These are phyloP conservation scores for Carex myosuroides DNA, from an alignment of 176 grass and related monocot species.

Conservation along the genomic window DNA sequence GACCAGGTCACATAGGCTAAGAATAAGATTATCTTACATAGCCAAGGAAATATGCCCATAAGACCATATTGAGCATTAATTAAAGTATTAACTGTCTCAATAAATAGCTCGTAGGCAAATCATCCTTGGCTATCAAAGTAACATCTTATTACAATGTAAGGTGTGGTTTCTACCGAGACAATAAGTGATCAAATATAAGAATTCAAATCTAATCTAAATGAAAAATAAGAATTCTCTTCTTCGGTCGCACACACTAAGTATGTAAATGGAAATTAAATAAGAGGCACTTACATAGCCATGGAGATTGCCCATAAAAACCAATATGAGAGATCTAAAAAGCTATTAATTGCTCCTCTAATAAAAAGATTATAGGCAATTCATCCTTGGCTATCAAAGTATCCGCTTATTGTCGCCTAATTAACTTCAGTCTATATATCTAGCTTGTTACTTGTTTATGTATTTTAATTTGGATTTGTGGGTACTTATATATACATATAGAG, in stretches of 20 bases:
- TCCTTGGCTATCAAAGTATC: slow-evolving; percentile 28
- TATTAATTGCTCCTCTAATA: neutral
- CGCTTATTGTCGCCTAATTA: neutral
- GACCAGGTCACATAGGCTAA: neutral
- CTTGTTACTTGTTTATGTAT: neutral
- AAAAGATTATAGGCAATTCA: slow-evolving; percentile 14
- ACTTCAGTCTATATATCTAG: neutral
- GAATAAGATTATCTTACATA: neutral
- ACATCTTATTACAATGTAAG: neutral
- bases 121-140: slow-evolving; percentile 10
- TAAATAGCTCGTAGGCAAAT: neutral
- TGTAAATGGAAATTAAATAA: slow-evolving; percentile 2
- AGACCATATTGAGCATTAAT: neutral
- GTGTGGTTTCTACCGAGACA: neutral
- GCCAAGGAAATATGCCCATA: neutral
- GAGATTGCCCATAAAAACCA: slow-evolving; percentile 12
- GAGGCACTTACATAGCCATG: slow-evolving; percentile 11
- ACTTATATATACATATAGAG: neutral
- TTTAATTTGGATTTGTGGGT: neutral
- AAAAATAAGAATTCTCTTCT: too few species aligned
- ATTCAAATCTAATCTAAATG: neutral
- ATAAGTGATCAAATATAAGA: neutral
- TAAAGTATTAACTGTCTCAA: neutral
- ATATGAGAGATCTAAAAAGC: neutral
- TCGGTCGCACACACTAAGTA: neutral